phyloP scores from a whole-genome alignment of 73 alveolate genomes.

The Tetrahymena malaccensis region DNA sequence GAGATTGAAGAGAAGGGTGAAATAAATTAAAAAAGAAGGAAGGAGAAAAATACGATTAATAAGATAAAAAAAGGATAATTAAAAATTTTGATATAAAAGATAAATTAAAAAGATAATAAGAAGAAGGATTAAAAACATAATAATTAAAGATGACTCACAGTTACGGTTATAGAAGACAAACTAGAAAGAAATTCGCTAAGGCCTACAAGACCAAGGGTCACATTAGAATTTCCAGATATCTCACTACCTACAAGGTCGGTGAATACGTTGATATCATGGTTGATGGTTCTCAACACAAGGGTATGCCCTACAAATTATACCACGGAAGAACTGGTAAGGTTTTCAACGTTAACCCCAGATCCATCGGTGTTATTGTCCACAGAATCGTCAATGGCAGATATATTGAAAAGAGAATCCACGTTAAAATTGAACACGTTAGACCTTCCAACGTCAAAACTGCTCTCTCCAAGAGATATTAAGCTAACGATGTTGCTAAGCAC shows the following conservation, averaged over 20 bases:
- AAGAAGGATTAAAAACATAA: background rate
- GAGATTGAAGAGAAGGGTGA: background rate
- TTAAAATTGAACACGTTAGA: slow-evolving; percentile 85
- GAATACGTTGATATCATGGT: slow-evolving; percentile 85
- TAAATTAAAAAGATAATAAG: background rate
- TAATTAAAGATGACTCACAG: slow-evolving; percentile 74
- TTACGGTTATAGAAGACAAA: slow-evolving; percentile 88
- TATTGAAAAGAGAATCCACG: slow-evolving; percentile 83
- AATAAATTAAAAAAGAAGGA: background rate
- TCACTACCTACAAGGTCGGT: slow-evolving; percentile 73
- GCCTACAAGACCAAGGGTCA: slow-evolving; percentile 79
- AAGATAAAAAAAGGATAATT: background rate
- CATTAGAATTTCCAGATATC: slow-evolving; percentile 58
- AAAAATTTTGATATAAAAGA: background rate
- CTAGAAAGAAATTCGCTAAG: slow-evolving; percentile 84
- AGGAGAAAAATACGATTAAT: background rate
- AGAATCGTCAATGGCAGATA: slow-evolving; percentile 78
- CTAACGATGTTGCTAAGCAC: slow-evolving; percentile 61
- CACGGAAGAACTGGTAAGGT: slow-evolving; percentile 92
- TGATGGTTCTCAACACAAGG: slow-evolving; percentile 87
- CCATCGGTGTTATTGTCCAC: slow-evolving; percentile 75
- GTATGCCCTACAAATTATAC: slow-evolving; percentile 81
- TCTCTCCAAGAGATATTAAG: slow-evolving; percentile 90
- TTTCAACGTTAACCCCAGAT: slow-evolving; percentile 74
- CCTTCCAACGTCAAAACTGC: slow-evolving; percentile 92